A percentile compares a stretch with the other conserved stretches of the same genome.
These are phyloP conservation scores for Metarhizium guizhouense DNA, from an alignment of 2,329 filamentous ascomycete genomes.

Conservation along the genomic window DNA sequence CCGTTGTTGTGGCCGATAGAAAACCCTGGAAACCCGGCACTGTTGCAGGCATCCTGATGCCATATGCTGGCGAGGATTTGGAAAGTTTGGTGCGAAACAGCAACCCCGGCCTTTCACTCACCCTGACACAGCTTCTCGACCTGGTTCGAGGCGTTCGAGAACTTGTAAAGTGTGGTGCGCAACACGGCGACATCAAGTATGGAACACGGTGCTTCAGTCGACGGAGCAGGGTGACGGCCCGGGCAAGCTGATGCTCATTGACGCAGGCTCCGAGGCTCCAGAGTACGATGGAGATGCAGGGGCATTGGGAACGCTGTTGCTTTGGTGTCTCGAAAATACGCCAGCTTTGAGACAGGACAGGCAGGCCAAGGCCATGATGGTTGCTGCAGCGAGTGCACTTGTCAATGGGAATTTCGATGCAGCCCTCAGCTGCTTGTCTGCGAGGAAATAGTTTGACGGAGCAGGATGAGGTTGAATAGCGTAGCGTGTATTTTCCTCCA, in stretches of 20 bases:
- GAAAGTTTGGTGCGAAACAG: too few species aligned
- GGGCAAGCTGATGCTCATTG: not conserved
- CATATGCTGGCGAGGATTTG: not conserved
- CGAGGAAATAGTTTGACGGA: not conserved
- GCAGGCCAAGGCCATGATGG: not conserved
- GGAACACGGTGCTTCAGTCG: not conserved
- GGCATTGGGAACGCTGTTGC: not conserved
- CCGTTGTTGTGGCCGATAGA: too few species aligned
- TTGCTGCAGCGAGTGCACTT: not conserved
- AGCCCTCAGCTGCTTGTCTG: not conserved
- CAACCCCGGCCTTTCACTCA: too few species aligned
- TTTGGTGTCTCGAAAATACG: not conserved
- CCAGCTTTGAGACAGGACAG: not conserved
- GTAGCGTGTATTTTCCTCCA: too few species aligned
- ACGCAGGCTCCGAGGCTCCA: not conserved
- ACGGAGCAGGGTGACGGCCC: not conserved
- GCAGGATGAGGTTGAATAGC: too few species aligned
- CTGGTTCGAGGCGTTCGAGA: constrained; percentile 3
- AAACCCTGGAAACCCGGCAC: too few species aligned
- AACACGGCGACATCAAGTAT: not conserved
- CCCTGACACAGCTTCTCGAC: too few species aligned
- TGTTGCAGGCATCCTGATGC: too few species aligned
- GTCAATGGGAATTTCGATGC: not conserved
- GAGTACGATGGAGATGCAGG: not conserved
- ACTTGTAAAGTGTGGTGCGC: not conserved